Evolutionary conservation across 2,329 filamentous ascomycete species (phyloP).

Genomic region (Diaporthe citrichinensis): DNA sequence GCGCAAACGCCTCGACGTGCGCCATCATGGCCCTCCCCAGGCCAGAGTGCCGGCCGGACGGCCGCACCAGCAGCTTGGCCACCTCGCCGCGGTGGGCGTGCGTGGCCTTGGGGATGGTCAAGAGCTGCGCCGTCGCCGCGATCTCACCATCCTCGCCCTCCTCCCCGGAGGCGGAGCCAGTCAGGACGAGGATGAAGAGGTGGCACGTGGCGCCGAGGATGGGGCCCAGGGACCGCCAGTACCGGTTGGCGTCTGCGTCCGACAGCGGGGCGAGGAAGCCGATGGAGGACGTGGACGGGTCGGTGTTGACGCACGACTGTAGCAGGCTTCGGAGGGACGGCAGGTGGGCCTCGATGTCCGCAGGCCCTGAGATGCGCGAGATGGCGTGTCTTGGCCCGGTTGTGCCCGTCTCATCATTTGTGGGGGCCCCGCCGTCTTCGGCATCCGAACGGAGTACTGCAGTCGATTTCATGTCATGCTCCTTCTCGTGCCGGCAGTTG

Average conservation of each 20-base stretch:
- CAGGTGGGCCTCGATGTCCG: constrained; percentile 41
- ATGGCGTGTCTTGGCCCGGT: background rate
- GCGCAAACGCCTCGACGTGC: constrained; percentile 44
- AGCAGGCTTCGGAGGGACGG: constrained; percentile 45
- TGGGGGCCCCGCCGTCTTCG: background rate
- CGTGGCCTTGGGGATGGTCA: constrained; percentile 45
- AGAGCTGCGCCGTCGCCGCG: constrained; percentile 46
- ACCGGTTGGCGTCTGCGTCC: constrained; percentile 43
- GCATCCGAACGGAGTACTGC: background rate
- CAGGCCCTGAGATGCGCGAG: background rate
- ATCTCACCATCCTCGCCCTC: constrained; percentile 25
- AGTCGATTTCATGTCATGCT: background rate
- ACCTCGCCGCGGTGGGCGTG: constrained; percentile 48
- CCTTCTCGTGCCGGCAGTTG: background rate
- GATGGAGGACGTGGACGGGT: constrained; percentile 47
- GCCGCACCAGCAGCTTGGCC: constrained; percentile 48
- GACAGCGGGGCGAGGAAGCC: constrained; percentile 49
- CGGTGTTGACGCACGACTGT: constrained; percentile 48
- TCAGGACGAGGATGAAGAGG: constrained; percentile 42
- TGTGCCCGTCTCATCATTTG: background rate
- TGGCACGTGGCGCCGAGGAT: constrained; percentile 32
- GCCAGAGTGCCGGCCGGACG: constrained; percentile 43
- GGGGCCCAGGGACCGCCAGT: constrained; percentile 44
- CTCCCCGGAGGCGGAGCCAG: background rate
- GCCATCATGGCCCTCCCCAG: constrained; percentile 46